Percentiles rank a stretch among this genome's conserved stretches.
Conservation (phyloP, 2,329 filamentous ascomycete species). For the Exophiala xenobiotica region DNA sequence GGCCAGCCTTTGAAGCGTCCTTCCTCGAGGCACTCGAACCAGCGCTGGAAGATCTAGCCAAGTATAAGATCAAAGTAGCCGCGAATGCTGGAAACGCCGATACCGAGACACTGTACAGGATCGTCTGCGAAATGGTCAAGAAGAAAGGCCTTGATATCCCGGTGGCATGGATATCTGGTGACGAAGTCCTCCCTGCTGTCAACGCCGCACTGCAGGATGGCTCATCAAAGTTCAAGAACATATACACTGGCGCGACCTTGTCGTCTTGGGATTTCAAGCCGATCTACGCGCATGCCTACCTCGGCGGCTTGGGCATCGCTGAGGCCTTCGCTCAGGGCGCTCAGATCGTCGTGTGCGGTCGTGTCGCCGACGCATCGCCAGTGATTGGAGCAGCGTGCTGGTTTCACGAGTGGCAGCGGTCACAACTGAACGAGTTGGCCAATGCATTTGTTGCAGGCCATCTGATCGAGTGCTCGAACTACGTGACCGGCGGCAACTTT, state of each 20-base stretch:
- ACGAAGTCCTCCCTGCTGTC: conserved; percentile 43
- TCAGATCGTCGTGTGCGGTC: conserved; percentile 47
- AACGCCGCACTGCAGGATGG: conserved; percentile 35
- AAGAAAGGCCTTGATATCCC: conserved; percentile 43
- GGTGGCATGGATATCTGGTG: conserved; percentile 51
- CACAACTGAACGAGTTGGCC: conserved; percentile 40
- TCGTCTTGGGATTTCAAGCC: conserved; percentile 40
- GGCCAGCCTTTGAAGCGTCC: conserved; percentile 51
- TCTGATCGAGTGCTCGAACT: conserved; percentile 43
- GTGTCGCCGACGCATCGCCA: conserved; percentile 47
- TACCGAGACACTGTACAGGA: conserved; percentile 42
- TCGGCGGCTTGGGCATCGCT: conserved; percentile 43
- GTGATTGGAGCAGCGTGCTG: conserved; percentile 45
- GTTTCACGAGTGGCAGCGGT: conserved; percentile 45
- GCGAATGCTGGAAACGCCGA: conserved; percentile 48
- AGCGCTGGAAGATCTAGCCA: conserved; percentile 41
- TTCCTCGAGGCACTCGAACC: conserved; percentile 52
- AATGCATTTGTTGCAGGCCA: conserved; percentile 43
- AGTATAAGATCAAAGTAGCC: conserved; percentile 44
- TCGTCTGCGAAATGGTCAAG: conserved; percentile 39
- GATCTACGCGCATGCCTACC: conserved; percentile 36
- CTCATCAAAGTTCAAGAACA: conserved; percentile 40
- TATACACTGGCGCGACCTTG: conserved; percentile 40
- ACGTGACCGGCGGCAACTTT: conserved; percentile 47
- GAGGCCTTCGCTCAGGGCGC: conserved; percentile 42